These are phyloP conservation scores for Pseudocercospora fijiensis DNA, from an alignment of 2,329 filamentous ascomycete genomes.

Conservation along the genomic window DNA sequence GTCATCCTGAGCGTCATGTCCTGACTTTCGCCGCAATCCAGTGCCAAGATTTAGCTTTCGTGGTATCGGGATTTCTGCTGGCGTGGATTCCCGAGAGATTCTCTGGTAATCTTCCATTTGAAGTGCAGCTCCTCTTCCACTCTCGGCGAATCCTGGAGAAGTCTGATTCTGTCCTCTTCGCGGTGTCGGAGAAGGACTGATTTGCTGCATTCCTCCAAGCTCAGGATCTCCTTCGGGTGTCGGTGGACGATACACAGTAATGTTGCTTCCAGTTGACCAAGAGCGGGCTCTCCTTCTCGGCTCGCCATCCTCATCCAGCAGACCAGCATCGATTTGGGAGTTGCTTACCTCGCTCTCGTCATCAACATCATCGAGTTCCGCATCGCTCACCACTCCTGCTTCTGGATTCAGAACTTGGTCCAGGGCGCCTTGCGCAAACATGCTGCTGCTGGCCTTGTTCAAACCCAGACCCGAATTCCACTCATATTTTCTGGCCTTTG, in stretches of 20 bases:
- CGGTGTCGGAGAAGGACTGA: background rate
- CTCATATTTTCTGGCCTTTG: background rate
- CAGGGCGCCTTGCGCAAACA: background rate
- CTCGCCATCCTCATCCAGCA: slow-evolving; percentile 5
- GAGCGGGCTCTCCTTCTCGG: background rate
- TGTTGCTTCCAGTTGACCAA: slow-evolving; percentile 7
- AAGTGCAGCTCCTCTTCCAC: background rate
- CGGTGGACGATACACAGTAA: background rate
- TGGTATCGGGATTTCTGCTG: background rate
- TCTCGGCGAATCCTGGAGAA: background rate
- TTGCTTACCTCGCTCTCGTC: background rate
- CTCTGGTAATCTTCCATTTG: background rate
- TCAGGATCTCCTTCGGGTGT: background rate
- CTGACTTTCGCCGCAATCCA: background rate
- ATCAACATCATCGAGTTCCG: background rate
- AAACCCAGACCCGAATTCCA: background rate
- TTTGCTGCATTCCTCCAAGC: background rate
- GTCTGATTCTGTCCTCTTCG: background rate
- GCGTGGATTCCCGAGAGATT: background rate
- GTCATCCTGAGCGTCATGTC: background rate
- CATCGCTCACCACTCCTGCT: background rate
- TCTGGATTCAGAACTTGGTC: background rate
- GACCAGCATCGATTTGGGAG: background rate
- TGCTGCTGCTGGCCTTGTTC: background rate
- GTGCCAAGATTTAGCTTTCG: background rate